These are phyloP conservation scores for Holtermannia corniformis DNA, from an alignment of 768 basidiomycete genomes.

Conservation along the genomic window DNA sequence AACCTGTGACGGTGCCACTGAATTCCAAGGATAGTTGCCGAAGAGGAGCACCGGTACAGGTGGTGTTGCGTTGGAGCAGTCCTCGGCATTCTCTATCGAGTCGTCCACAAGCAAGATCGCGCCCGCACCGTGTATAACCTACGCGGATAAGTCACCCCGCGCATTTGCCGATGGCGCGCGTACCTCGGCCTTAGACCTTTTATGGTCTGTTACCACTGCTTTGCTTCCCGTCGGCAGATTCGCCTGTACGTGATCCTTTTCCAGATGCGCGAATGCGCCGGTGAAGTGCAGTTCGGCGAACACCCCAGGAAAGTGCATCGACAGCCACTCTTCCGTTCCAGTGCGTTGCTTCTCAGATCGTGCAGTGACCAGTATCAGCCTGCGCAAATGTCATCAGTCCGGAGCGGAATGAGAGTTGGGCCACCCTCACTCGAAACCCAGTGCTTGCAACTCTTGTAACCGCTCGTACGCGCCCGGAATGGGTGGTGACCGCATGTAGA, in stretches of 20 bases:
- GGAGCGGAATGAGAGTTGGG: not conserved
- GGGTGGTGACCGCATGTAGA: slow-evolving; percentile 44
- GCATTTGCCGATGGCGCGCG: slow-evolving; percentile 5
- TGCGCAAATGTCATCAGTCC: not conserved
- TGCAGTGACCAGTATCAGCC: slow-evolving; percentile 68
- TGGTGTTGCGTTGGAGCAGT: slow-evolving; percentile 48
- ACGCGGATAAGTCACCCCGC: not conserved
- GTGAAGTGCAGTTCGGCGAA: slow-evolving; percentile 52
- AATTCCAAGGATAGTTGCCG: slow-evolving; percentile 68
- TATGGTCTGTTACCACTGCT: slow-evolving; percentile 41
- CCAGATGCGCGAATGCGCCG: slow-evolving; percentile 51
- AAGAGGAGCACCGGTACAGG: slow-evolving; percentile 60
- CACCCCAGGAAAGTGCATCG: slow-evolving; percentile 56
- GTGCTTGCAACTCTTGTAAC: slow-evolving; percentile 48
- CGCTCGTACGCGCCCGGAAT: slow-evolving; percentile 58
- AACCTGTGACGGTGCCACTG: slow-evolving; percentile 43
- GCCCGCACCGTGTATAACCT: slow-evolving; percentile 58
- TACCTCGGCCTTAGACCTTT: slow-evolving; percentile 61
- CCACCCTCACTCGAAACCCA: slow-evolving; percentile 49
- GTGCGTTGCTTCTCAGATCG: slow-evolving; percentile 51
- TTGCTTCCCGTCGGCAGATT: not conserved
- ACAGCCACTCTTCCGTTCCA: slow-evolving; percentile 59
- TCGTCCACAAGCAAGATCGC: slow-evolving; percentile 68
- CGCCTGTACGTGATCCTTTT: slow-evolving; percentile 32
- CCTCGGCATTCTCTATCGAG: slow-evolving; percentile 65